Base-by-base conservation (phyloP, 164 flowering plant genomes). In the Taxillus chinensis region DNA sequence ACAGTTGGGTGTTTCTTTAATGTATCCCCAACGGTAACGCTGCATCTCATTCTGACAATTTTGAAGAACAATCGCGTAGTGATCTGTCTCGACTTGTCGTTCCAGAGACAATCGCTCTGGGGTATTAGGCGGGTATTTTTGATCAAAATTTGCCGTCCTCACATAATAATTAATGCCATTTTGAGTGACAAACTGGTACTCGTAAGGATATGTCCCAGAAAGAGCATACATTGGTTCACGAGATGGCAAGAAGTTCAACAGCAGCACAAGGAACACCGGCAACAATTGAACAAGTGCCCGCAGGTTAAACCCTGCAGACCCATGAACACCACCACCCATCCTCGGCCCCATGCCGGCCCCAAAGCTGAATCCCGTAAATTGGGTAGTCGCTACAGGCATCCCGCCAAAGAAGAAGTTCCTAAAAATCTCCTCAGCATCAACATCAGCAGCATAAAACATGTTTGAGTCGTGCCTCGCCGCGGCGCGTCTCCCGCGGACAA, bases 401-500 rank as follows among this genome's bases (percentile, higher is more conserved):
- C 89, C 87, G 12, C 90, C 87, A 63, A 79, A 88, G 76, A 90
- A 90, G 80, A 91, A 91, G 67, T 86, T 89, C 72, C 97, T 81
- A 68, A 91, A 91, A 7, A 91, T 84, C 79, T 91, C 97, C 8
- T 91, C 96, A 0, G 97, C 82, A 73, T 91, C 93, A 41, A 89
- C 48, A 3, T 91, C 97, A 7, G 71, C 82, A 0, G 82, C 93
- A 65, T 86, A 86, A 68, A 71, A 86, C 14, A 86, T 90, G 66
- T 79, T 81, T 2, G 54, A 51, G 5, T 73, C 70, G 17, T 72
- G 74, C 54, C 78, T 74, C 6, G 81, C 45, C 0, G 27, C 27
- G 27, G 77, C 61, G 0, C 77, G 73, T 40, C 82, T 67, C 61
- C 80, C 83, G 41, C 76, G 74, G 14, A 76, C 85, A 6, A 75